A percentile compares a stretch with the other conserved stretches of the same genome.
Conservation (phyloP, 2,329 filamentous ascomycete species). For the Penicillium sclerotigenum region DNA sequence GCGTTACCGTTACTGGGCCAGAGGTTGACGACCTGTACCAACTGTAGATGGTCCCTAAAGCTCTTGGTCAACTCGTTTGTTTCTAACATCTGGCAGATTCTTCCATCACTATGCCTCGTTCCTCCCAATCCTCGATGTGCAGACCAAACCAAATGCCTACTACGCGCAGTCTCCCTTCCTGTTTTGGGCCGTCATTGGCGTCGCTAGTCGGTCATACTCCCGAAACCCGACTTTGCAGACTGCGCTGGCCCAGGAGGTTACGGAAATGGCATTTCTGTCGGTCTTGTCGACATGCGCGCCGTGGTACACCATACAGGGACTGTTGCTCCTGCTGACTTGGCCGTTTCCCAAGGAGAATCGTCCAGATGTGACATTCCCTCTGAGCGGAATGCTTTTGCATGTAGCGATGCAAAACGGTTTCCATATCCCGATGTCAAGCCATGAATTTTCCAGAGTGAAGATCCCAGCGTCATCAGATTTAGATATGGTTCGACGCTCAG, state of each 20-base stretch:
- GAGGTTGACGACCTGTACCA: slow-evolving; percentile 42
- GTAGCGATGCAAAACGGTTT: slow-evolving; percentile 45
- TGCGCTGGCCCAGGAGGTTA: slow-evolving; percentile 34
- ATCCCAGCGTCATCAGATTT: slow-evolving; percentile 30
- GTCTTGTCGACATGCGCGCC: slow-evolving; percentile 27
- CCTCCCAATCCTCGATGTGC: slow-evolving; percentile 39
- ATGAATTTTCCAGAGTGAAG: slow-evolving; percentile 41
- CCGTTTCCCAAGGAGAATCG: slow-evolving; percentile 39
- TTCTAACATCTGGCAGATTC: slow-evolving; percentile 27
- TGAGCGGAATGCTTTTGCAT: slow-evolving; percentile 41
- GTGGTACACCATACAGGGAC: slow-evolving; percentile 37
- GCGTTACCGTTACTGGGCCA: slow-evolving; percentile 26
- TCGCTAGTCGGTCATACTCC: slow-evolving; percentile 37
- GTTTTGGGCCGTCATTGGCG: slow-evolving; percentile 68
- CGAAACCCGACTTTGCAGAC: slow-evolving; percentile 40
- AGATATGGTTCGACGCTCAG: slow-evolving; percentile 38
- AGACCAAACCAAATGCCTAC: slow-evolving; percentile 67
- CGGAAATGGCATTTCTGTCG: slow-evolving; percentile 39
- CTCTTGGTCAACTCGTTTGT: not conserved
- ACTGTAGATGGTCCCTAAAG: slow-evolving; percentile 23
- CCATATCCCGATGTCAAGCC: slow-evolving; percentile 43
- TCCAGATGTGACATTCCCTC: slow-evolving; percentile 36
- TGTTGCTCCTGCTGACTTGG: slow-evolving; percentile 42
- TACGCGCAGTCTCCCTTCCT: slow-evolving; percentile 74
- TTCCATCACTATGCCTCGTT: slow-evolving; percentile 40